These are phyloP conservation scores for Macrophomina phaseolina DNA, from an alignment of 2,329 filamentous ascomycete genomes.

Conservation along the genomic window DNA sequence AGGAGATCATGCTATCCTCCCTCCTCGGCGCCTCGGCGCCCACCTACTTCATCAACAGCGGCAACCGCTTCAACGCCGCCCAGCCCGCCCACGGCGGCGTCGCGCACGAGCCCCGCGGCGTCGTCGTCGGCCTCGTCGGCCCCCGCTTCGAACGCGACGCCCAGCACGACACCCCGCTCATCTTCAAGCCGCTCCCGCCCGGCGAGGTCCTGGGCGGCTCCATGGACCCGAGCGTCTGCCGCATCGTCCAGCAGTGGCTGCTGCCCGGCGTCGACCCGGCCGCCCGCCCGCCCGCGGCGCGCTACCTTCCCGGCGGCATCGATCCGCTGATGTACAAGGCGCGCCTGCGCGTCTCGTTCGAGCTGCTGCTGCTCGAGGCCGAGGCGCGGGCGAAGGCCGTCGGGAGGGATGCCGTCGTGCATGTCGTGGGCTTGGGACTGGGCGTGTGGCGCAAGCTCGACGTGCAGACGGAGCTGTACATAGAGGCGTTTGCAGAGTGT, in stretches of 20 bases:
- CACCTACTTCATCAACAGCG: constrained; percentile 34
- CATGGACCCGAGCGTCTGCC: constrained; percentile 30
- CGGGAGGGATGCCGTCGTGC: constrained; percentile 35
- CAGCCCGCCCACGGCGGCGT: constrained; percentile 3
- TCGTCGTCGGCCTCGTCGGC: constrained; percentile 41
- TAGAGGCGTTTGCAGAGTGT: constrained; percentile 34
- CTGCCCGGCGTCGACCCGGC: background rate
- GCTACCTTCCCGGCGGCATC: background rate
- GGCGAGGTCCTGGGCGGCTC: constrained; percentile 23
- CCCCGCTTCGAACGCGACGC: constrained; percentile 39
- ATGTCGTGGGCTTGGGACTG: constrained; percentile 33
- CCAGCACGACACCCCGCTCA: constrained; percentile 35
- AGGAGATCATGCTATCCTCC: constrained; percentile 42
- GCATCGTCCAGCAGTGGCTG: constrained; percentile 16
- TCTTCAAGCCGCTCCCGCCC: background rate
- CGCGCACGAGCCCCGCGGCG: constrained; percentile 35
- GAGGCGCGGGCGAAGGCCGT: constrained; percentile 32
- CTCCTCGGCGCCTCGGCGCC: constrained; percentile 39
- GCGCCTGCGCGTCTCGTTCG: constrained; percentile 37
- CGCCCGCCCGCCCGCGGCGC: constrained; percentile 33
- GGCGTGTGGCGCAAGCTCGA: constrained; percentile 39
- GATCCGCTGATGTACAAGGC: constrained; percentile 33
- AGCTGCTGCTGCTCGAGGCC: constrained; percentile 39
- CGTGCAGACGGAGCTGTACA: constrained; percentile 33
- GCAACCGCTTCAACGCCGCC: constrained; percentile 33